Evolutionary conservation across 345 rosid genomes (phyloP).

Genomic region (Populus davidiana): DNA sequence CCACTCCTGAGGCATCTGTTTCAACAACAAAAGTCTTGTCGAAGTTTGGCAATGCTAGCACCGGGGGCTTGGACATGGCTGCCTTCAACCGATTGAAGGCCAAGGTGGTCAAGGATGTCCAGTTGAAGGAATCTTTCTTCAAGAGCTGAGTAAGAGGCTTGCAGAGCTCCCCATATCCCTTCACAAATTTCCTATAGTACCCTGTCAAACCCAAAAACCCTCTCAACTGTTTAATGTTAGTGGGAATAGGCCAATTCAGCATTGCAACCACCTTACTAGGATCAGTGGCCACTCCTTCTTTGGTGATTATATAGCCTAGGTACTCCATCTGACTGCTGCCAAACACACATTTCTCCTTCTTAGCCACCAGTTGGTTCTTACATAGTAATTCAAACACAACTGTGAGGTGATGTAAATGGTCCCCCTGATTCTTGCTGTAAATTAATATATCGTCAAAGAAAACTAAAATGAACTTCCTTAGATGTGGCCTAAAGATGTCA

Average conservation of each 20-base stretch:
- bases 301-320: background rate
- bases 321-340: background rate
- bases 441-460: background rate
- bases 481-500: background rate
- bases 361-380: background rate
- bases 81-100: background rate
- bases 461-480: background rate
- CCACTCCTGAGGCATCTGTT: background rate
- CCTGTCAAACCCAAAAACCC: background rate
- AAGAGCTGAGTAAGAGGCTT: background rate
- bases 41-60: background rate
- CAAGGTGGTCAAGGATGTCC: rapidly evolving
- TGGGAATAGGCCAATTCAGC: background rate
- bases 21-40: background rate
- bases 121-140: background rate
- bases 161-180: too few relatives aligned
- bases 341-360: background rate
- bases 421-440: background rate
- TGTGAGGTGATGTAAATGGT: background rate
- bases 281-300: background rate
- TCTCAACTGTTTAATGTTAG: background rate
- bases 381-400: background rate
- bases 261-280: background rate
- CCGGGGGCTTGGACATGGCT: background rate
- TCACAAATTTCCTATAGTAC: background rate